Evolutionary conservation across 495 filamentous ascomycete species (phyloP), one percentile per base, ranked within the genome.

Genomic region (Peziza echinospora): DNA sequence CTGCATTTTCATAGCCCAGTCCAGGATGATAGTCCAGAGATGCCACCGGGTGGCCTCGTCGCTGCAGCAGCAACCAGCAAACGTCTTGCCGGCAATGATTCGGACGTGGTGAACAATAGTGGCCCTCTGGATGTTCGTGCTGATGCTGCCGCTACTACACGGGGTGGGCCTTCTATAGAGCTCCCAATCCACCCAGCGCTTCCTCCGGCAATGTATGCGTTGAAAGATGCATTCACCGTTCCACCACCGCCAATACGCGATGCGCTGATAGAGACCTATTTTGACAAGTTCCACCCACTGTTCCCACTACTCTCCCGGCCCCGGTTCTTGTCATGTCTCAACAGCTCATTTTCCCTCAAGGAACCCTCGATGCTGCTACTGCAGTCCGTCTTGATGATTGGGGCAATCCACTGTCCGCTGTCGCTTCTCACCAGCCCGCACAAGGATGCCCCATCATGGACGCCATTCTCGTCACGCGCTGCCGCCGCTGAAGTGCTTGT

Each of bases 391-490:
- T 47, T 52, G 4, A 46, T 50, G 48, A 47, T 51, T 10, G 41
- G 47, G 8, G 48, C 50, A 8, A 51, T 37, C 7, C 50, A 52
- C 43, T 52, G 50, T 34, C 47, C 49, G 17, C 26, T 37, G 43
- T 49, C 48, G 19, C 24, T 52, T 25, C 50, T 52, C 25, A 37
- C 30, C 1, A 13, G 13, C 30, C 30, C 30, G 3, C 30, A 13
- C 6, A 6, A 11, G 3, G 19, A 17, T 6, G 13, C 13, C 30
- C 13, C 3, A 37, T 3, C 4, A 11, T 37, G 30, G 30, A 37
- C 13, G 19, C 30, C 30, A 2, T 37, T 37, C 30, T 37, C 30
- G 19, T 13, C 26, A 2, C 41, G 50, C 2, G 17, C 42, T 5
- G 47, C 28, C 19, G 50, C 50, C 16, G 24, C 50, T 17, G 50